Evolutionary conservation across 257 asterid genomes (phyloP).

Genomic region (Phtheirospermum japonicum): DNA sequence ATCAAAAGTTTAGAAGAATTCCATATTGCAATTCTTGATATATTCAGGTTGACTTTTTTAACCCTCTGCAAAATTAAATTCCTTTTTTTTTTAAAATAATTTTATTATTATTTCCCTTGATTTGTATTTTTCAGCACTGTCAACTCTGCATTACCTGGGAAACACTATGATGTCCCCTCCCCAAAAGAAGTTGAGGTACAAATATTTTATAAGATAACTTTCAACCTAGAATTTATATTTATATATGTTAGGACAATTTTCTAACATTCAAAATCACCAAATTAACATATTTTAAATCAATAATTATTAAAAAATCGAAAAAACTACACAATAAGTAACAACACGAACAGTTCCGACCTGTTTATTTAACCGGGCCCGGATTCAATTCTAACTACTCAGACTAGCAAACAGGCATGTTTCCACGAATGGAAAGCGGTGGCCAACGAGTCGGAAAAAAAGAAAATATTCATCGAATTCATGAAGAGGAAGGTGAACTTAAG

Average conservation of each 20-base stretch:
- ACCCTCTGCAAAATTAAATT: not conserved
- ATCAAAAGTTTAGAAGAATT: constrained; percentile 46
- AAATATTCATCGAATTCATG: constrained; percentile 55
- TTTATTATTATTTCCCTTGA: not conserved
- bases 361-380: too few relatives aligned
- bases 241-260: too few relatives aligned
- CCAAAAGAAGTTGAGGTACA: constrained; percentile 54
- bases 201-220: not conserved
- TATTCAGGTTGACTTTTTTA: constrained; percentile 45
- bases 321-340: too few relatives aligned
- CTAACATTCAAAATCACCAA: too few relatives aligned
- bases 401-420: constrained; percentile 56
- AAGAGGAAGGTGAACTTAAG: constrained; percentile 50
- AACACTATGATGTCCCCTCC: constrained; percentile 70
- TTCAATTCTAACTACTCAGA: too few relatives aligned
- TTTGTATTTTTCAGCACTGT: constrained; percentile 49
- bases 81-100: not conserved
- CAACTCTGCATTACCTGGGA: constrained; percentile 81
- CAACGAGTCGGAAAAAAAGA: constrained; percentile 42
- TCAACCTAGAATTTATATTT: not conserved
- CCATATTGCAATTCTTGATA: constrained; percentile 71
- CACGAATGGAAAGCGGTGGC: constrained; percentile 36
- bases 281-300: too few relatives aligned
- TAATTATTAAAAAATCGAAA: too few relatives aligned
- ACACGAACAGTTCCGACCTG: too few relatives aligned